phyloP scores from a whole-genome alignment of 495 filamentous ascomycete genomes.

The Trichoderma virens region DNA sequence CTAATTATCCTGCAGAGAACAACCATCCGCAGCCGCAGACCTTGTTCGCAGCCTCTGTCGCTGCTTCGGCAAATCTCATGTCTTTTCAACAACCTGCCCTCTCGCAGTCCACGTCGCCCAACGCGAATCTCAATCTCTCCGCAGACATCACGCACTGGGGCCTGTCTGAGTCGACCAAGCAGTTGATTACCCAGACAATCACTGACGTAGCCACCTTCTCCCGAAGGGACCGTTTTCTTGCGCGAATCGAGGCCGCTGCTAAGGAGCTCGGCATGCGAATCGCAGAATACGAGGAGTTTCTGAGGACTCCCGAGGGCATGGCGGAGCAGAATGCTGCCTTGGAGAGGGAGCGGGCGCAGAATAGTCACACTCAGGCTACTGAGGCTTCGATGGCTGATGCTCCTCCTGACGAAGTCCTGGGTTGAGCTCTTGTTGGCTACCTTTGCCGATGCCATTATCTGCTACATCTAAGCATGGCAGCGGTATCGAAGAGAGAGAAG shows the following conservation, averaged over 20 bases:
- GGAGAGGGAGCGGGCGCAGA: constrained; percentile 7
- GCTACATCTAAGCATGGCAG: neutral
- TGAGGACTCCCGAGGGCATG: constrained; percentile 1
- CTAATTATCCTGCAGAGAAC: constrained; percentile 17
- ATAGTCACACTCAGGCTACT: constrained; percentile 19
- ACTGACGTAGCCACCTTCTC: constrained; percentile 1
- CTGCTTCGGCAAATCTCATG: neutral
- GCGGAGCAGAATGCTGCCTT: constrained; percentile 5
- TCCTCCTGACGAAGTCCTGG: constrained; percentile 5
- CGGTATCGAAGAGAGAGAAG: neutral
- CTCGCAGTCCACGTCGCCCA: neutral
- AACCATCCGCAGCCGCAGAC: constrained; percentile 2
- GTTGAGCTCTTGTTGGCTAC: constrained; percentile 12
- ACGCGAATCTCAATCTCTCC: neutral
- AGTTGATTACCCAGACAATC: constrained; percentile 8
- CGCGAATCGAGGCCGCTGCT: constrained; percentile 2
- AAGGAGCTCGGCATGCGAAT: constrained; percentile 9
- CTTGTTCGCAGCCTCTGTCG: neutral
- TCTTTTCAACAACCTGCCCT: neutral
- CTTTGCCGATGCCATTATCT: neutral
- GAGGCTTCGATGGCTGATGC: constrained; percentile 12
- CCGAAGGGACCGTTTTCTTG: neutral
- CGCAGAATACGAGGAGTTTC: constrained; percentile 11
- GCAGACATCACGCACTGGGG: neutral
- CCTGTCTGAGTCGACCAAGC: constrained; percentile 6